These are phyloP conservation scores for Xylaria castorea DNA, from an alignment of 495 filamentous ascomycete genomes.

Conservation along the genomic window DNA sequence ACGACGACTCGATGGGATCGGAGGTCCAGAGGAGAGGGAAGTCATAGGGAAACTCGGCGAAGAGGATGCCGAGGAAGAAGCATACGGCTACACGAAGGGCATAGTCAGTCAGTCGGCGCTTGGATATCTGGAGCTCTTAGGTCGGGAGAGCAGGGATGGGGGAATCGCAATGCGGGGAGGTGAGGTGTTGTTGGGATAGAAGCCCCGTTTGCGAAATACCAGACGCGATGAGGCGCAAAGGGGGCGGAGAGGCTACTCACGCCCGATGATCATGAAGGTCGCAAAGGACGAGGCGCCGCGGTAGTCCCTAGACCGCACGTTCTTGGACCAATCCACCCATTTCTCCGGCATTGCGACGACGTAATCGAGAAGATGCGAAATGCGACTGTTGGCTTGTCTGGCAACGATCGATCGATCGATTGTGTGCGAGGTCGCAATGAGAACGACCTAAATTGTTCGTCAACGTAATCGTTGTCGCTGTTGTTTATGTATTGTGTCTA, in stretches of 20 bases:
- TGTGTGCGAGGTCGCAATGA: background rate
- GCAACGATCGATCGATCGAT: background rate
- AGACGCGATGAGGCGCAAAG: background rate
- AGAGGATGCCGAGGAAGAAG: conserved; percentile 98
- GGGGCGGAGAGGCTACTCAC: conserved; percentile 60
- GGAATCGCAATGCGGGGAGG: conserved; percentile 18
- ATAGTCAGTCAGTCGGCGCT: conserved; percentile 24
- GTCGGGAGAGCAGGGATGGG: conserved; percentile 6
- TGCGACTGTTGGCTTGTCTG: background rate
- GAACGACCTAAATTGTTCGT: background rate
- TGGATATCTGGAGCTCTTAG: background rate
- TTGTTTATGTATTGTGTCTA: background rate
- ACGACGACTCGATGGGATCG: conserved; percentile 63
- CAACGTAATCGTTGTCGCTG: background rate
- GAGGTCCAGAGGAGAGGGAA: conserved; percentile 94
- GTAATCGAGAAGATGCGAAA: background rate
- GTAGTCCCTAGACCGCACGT: conserved; percentile 55
- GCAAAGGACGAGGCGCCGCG: conserved; percentile 69
- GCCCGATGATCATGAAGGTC: conserved; percentile 94
- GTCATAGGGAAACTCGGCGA: conserved; percentile 97
- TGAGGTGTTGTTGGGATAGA: background rate
- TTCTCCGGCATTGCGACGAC: conserved; percentile 40
- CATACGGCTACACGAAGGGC: conserved; percentile 65
- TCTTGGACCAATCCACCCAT: conserved; percentile 60
- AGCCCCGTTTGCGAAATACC: background rate